Conservation (phyloP, 139 green algal species). For the Penium margaritaceum region DNA sequence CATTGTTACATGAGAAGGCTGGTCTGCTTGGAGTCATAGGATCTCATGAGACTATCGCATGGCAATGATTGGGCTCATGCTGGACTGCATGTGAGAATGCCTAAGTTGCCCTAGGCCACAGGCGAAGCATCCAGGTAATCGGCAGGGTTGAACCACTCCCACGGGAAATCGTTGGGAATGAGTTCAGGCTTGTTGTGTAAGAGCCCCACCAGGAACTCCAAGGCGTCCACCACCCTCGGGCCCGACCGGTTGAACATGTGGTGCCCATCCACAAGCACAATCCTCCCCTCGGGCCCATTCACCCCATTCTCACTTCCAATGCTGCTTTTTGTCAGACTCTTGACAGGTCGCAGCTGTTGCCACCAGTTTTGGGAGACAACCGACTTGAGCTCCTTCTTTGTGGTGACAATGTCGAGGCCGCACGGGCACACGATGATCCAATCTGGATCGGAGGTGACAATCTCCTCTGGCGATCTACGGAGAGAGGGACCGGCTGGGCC, state of each 20-base stretch:
- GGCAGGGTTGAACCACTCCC: too few relatives aligned
- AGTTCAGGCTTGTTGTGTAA: constrained; percentile 54
- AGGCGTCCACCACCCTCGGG: constrained; percentile 67
- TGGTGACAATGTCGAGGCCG: constrained; percentile 56
- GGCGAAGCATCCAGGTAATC: too few relatives aligned
- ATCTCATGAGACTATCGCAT: too few relatives aligned
- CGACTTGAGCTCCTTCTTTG: constrained; percentile 40
- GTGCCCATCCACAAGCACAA: constrained; percentile 77
- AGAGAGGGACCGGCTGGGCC: too few relatives aligned
- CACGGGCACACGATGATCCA: constrained; percentile 72
- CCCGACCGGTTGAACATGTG: constrained; percentile 74
- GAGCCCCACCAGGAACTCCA: constrained; percentile 74
- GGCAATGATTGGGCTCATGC: too few relatives aligned
- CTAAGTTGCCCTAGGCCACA: too few relatives aligned
- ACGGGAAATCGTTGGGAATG: constrained; percentile 62
- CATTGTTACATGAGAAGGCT: too few relatives aligned
- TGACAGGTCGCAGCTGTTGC: constrained; percentile 59
- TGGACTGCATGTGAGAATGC: too few relatives aligned
- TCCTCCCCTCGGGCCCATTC: constrained; percentile 50
- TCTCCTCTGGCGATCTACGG: constrained; percentile 41
- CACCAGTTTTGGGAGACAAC: constrained; percentile 44
- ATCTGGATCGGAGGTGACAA: constrained; percentile 61
- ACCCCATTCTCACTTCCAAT: too few relatives aligned
- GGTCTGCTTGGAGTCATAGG: too few relatives aligned
- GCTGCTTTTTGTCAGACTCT: too few relatives aligned